Evolutionary conservation across 192 early-diverging fungal species (phyloP), one percentile per base, ranked within the genome.

Genomic region (Backusella mclennaniae): DNA sequence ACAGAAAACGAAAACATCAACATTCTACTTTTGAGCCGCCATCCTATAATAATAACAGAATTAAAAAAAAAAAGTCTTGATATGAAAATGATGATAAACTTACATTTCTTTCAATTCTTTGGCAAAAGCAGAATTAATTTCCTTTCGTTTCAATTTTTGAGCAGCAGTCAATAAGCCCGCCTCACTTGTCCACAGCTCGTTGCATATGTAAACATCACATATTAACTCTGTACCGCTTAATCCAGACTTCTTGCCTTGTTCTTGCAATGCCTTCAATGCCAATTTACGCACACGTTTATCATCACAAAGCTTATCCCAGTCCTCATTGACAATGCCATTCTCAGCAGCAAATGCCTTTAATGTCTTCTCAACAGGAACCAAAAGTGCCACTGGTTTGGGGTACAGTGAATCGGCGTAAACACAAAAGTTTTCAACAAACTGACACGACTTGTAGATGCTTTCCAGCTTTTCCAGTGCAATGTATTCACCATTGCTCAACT

Each of bases 381-480:
- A 84, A 12, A 99, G 53, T 9, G 94, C 96, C 17, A 96, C 91
- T 23, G 92, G 91, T 73, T 89, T 88, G 56, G 82, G 67, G 82
- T 91, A 84, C 68, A 90, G 85, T 31, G 93, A 86, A 83, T 96
- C 91, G 36, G 89, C 92, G 73, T 89, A 88, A 5, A 95, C 89
- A 77, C 90, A 92, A 63, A 95, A 89, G 80, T 96, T 96, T 81
- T 85, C 85, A 38, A 96, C 92, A 71, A 85, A 89, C 29, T 82
- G 53, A 19, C 87, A 88, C 41, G 87, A 87, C 82, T 92, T 90
- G 91, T 99, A 99, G 9, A 93, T 88, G 19, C 93, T 88, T 84
- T 99, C 97, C 33, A 99, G 85, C 79, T 94, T 94, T 84, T 99
- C 97, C 49, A 99, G 82, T 23, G 97, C 97, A 83, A 99, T 92